Conservation (phyloP, 2,329 filamentous ascomycete species). For the Monilinia vaccinii-corymbosi region DNA sequence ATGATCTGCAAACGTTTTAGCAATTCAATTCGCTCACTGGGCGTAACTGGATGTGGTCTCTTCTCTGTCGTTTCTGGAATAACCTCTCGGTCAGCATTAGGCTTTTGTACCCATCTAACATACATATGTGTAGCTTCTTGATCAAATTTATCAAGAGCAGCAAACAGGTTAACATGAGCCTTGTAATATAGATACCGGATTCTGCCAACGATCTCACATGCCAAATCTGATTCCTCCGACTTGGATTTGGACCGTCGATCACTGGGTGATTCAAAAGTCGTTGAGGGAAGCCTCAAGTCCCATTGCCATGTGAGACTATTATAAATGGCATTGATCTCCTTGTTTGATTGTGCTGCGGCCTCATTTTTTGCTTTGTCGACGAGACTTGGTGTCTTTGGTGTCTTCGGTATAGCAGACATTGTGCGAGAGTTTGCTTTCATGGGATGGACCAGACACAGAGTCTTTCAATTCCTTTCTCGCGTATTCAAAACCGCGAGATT, state of each 20-base stretch:
- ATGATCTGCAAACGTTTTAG: slow-evolving; percentile 8
- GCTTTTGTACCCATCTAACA: slow-evolving; percentile 16
- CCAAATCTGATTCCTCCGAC: background rate
- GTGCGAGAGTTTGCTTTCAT: background rate
- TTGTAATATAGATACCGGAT: background rate
- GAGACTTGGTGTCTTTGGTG: background rate
- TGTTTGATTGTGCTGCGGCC: background rate
- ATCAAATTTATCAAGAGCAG: background rate
- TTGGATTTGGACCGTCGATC: background rate
- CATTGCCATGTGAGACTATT: background rate
- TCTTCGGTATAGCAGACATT: background rate
- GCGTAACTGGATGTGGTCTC: slow-evolving; percentile 10
- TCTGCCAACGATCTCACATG: background rate
- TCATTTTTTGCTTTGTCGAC: background rate
- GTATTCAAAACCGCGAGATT: background rate
- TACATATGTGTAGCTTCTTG: slow-evolving; percentile 3
- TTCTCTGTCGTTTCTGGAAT: slow-evolving; percentile 14
- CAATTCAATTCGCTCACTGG: slow-evolving; percentile 7
- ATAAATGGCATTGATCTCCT: background rate
- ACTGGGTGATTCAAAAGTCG: background rate
- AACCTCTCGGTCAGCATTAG: slow-evolving; percentile 14
- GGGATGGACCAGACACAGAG: background rate
- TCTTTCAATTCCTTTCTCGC: background rate
- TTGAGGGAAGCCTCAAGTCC: background rate
- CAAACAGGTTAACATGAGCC: background rate